Evolutionary conservation across 495 filamentous ascomycete genomes (phyloP), one percentile per base, ranked within the genome.

Genomic region (Xylaria bambusicola): DNA sequence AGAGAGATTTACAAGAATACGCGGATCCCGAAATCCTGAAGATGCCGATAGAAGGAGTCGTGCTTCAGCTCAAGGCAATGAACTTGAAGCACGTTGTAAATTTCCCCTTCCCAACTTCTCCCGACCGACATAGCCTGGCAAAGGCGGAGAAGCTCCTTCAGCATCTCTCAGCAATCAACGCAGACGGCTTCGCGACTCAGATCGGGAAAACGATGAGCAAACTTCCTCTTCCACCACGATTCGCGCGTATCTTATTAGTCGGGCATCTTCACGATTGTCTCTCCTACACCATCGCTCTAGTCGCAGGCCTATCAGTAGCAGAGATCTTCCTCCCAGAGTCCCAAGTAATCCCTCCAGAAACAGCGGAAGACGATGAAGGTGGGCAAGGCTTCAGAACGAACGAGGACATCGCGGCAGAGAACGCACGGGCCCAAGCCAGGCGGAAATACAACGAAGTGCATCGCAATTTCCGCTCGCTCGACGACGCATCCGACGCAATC

Each of bases 71-170:
- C 66, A 98, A 97, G 77, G 86, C 88, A 61, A 97, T 98, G 91
- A 91, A 90, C 56, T 80, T 97, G 21, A 89, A 93, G 62, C 88
- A 92, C 54, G 88, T 98, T 2, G 84, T 88, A 67, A 96, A 93
- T 66, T 99, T 99, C 71, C 95, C 94, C n/a, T 99, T 98, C 70
- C 95, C 95, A 7, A 97, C 95, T 3, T 86, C 91, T 6, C 95
- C 94, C 18, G 89, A 92, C 61, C 86, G 87, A 13, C 78, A 87
- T 58, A 90, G 86, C 60, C 80, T 99, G 1, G 81, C 83, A 45
- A 93, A 89, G 66, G 92, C 95, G 18, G 94, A 98, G 70, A 93
- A 88, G 66, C 80, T 97, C 6, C 76, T 97, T 8, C 85, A 81
- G 40, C 88, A 92, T 65, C 78, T 93, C 8, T 84, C 85, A 10